Conservation (phyloP, 495 filamentous ascomycete genomes). For the Amniculicola lignicola region DNA sequence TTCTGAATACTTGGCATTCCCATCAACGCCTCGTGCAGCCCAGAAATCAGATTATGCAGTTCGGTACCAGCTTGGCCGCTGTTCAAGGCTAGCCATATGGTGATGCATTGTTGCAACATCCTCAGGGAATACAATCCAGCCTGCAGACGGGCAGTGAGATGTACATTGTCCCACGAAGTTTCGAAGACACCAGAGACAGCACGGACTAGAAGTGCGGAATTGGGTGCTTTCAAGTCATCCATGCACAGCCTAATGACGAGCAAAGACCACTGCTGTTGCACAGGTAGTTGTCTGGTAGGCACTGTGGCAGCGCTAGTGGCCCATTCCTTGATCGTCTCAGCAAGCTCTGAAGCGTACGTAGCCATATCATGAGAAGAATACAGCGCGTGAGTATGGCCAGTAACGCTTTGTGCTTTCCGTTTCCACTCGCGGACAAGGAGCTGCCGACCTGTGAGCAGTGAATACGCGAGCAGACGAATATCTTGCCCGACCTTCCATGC, state of each 20-base stretch:
- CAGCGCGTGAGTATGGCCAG: not conserved
- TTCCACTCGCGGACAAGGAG: constrained; percentile 4
- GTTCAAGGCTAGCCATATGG: constrained; percentile 18
- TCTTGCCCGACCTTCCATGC: constrained; percentile 21
- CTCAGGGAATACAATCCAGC: constrained; percentile 29
- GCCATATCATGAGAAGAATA: not conserved
- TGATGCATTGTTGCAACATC: constrained; percentile 19
- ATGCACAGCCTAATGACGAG: not conserved
- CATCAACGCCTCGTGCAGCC: not conserved
- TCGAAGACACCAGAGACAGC: constrained; percentile 10
- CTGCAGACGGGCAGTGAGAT: constrained; percentile 24
- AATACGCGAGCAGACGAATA: constrained; percentile 25
- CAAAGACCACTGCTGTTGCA: not conserved
- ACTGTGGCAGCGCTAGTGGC: no score
- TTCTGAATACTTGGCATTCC: constrained; percentile 11
- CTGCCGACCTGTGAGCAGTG: constrained; percentile 11
- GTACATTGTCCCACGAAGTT: constrained; percentile 23
- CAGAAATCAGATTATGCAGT: not conserved
- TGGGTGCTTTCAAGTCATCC: not conserved
- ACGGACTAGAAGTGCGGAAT: not conserved
- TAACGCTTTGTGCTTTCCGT: constrained; percentile 18
- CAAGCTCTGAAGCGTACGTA: not conserved
- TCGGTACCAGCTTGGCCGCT: not conserved
- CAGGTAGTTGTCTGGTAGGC: no score
- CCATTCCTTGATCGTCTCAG: not conserved